Base-by-base conservation (phyloP, 768 basidiomycete genomes). In the Lentinula raphanica region DNA sequence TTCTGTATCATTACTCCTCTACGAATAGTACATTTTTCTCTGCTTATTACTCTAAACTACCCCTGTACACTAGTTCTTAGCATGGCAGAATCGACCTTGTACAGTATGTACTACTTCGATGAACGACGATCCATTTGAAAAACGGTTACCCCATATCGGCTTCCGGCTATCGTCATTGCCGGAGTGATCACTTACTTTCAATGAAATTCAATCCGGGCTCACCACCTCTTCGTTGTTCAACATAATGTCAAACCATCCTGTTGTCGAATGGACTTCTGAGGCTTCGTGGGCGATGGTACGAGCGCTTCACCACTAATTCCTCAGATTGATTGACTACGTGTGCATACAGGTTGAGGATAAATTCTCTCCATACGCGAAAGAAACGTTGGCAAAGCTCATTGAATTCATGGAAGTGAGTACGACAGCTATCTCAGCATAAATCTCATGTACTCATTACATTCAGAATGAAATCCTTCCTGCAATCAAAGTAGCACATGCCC, bases 381-480 rank as follows among this genome's bases (percentile, higher is more conserved):
- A 94, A 65, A 90, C 84, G 4, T 78, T 99, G 38, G 80, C 84
- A 36, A 94, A 87, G 66, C 82, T 99, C 50, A 81, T 96, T 67
- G 74, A 74, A 32, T 99, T 98, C 70, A 79, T 95, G 56, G 84
- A 93, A 76, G 94, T 92, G 60, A 58, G 76, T 63, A 42, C 36
- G 27, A 27, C 50, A 15, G 17, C 9, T 27, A 15, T 31, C 6
- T 50, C 12, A 11, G 48, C 11, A 23, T 48, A 32, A 25, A 46
- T 4, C 29, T 28, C 9, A 49, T 17, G 38, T 15, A 31, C 19
- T 39, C 19, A 32, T 19, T 12, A 55, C 40, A 7, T n/a, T 45
- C 64, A 97, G 93, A 87, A 94, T 59, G 96, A 99, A 60, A 86
- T 96, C 59, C 74, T 88, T 38, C 97, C 97, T 28, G 86, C 92